These are phyloP conservation scores for Lasiosphaeriaceae sp. DNA, from an alignment of 495 filamentous ascomycete genomes.

Conservation along the genomic window DNA sequence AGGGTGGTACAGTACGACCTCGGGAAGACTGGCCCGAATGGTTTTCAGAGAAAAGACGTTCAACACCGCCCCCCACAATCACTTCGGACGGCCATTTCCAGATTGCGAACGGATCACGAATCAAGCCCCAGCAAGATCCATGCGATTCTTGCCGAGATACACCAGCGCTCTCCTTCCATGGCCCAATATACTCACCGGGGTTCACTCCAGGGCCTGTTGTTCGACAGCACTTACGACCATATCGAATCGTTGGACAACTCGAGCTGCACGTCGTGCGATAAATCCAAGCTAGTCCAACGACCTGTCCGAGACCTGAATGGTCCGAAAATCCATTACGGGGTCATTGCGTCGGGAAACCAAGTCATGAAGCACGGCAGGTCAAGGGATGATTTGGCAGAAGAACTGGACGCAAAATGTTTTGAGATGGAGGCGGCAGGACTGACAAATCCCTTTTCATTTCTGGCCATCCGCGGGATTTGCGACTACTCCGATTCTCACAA, in stretches of 20 bases:
- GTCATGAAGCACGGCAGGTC: too few relatives aligned
- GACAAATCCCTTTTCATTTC: too few relatives aligned
- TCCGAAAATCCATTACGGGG: too few relatives aligned
- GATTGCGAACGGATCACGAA: not conserved
- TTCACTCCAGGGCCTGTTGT: not conserved
- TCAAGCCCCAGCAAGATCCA: not conserved
- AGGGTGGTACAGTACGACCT: conserved; percentile 42
- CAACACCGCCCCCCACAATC: not conserved
- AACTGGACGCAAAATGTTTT: too few relatives aligned
- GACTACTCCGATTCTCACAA: too few relatives aligned
- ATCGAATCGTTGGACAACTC: not conserved
- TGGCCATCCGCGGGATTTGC: too few relatives aligned
- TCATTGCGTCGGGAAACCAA: too few relatives aligned
- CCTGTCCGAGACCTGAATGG: too few relatives aligned
- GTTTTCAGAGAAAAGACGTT: not conserved
- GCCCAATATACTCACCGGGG: not conserved
- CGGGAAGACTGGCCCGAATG: conserved; percentile 1
- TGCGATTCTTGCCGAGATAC: not conserved
- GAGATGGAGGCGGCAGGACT: too few relatives aligned
- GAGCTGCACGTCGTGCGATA: too few relatives aligned
- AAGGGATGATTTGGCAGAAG: too few relatives aligned
- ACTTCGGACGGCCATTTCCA: not conserved
- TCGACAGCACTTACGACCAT: not conserved
- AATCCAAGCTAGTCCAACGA: too few relatives aligned
- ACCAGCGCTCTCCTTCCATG: not conserved